A percentile compares a stretch with the other conserved stretches of the same genome.
Conservation (phyloP, 768 basidiomycete genomes). For the Clitopilus passeckerianus region DNA sequence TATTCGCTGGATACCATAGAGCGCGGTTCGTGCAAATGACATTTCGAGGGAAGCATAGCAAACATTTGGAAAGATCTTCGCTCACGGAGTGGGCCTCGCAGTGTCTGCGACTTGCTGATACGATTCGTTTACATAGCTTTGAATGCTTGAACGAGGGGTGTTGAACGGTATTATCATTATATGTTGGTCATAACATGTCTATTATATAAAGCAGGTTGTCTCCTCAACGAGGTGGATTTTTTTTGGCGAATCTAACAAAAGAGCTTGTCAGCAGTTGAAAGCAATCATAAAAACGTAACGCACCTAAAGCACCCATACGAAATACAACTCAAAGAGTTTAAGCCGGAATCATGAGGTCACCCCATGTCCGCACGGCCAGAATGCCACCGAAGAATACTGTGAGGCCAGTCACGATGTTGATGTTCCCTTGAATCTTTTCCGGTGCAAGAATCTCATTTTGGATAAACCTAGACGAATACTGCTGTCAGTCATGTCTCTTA, state of each 20-base stretch:
- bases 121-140: no score
- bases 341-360: slow-evolving; percentile 70
- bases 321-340: slow-evolving; percentile 18
- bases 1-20: no score
- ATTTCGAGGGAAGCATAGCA: no score
- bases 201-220: background rate
- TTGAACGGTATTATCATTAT: background rate
- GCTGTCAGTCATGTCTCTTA: background rate
- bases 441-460: slow-evolving; percentile 67
- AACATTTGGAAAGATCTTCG: no score
- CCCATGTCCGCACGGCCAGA: slow-evolving; percentile 68
- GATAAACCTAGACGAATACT: slow-evolving; percentile 28
- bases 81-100: no score
- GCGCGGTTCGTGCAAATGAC: no score
- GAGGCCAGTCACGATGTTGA: slow-evolving; percentile 63
- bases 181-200: background rate
- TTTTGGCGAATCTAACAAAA: background rate
- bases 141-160: background rate
- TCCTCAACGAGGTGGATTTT: background rate
- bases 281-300: background rate
- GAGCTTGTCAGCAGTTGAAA: no score
- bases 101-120: no score
- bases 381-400: slow-evolving; percentile 70
- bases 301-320: background rate
- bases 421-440: slow-evolving; percentile 71